These are phyloP conservation scores for Colletotrichum sp. DNA, from an alignment of 2,329 filamentous ascomycete species.

Conservation along the genomic window DNA sequence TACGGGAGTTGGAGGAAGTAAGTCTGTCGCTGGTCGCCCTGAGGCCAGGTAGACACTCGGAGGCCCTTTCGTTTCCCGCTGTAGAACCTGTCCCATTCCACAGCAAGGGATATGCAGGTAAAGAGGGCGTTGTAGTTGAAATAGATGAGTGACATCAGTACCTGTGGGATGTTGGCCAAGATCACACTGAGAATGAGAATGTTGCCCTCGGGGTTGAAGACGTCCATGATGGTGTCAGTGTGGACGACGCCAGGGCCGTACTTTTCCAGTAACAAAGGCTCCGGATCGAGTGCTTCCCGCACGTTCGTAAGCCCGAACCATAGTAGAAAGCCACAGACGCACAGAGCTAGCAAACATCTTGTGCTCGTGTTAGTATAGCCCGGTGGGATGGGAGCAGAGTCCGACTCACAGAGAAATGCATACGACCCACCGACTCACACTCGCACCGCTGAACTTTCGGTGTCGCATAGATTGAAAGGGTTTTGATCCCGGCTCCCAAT, in stretches of 20 bases:
- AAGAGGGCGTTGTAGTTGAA: not conserved
- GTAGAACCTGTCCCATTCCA: not conserved
- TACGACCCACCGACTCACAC: not conserved
- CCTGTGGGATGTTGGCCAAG: not conserved
- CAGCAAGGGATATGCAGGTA: not conserved
- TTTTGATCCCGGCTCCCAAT: accelerated
- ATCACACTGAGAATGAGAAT: not conserved
- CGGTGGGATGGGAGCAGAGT: not conserved
- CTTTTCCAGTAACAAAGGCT: no score
- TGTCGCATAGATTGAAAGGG: accelerated
- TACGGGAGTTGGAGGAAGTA: not conserved
- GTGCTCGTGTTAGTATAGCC: not conserved
- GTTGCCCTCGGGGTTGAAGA: no score
- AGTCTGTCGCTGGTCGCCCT: not conserved
- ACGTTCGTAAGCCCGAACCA: no score
- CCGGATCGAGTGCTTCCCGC: no score
- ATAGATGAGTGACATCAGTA: not conserved
- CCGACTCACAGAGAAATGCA: not conserved
- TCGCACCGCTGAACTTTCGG: accelerated
- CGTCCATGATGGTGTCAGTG: no score
- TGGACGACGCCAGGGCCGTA: no score
- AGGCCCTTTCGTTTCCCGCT: not conserved
- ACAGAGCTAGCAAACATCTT: not conserved
- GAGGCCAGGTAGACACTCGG: not conserved
- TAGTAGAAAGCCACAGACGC: not conserved